phyloP scores from a whole-genome alignment of 169 alveolate genomes.

The Plasmodium inui region DNA sequence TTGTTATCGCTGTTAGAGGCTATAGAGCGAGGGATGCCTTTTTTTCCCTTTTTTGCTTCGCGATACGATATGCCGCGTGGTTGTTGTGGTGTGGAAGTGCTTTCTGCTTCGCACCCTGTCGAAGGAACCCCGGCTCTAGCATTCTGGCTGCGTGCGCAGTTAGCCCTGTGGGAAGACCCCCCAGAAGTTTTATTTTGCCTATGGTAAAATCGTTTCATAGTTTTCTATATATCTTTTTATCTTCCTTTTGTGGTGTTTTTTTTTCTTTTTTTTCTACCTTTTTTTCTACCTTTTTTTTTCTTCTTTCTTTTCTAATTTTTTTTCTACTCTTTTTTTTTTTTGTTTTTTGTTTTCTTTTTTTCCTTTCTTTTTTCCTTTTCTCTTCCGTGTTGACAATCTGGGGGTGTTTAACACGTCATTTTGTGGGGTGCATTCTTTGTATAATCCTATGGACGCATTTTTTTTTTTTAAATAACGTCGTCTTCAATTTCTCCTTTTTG shows the following conservation, averaged over 20 bases:
- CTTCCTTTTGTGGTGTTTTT: neutral
- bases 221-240: neutral
- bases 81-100: neutral
- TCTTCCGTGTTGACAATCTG: neutral
- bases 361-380: neutral
- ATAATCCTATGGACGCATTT: neutral
- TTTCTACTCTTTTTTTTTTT: neutral
- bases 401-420: neutral
- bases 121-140: neutral
- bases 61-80: neutral
- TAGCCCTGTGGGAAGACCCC: neutral
- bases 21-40: neutral
- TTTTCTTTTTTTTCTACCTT: neutral
- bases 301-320: neutral
- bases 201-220: neutral
- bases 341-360: neutral
- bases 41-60: neutral
- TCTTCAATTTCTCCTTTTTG: neutral
- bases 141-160: neutral
- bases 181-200: neutral
- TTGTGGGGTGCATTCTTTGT: neutral
- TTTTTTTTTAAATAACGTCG: neutral
- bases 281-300: neutral
- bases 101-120: neutral
- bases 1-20: neutral